Evolutionary conservation across 1,284 basidiomycete genomes (phyloP), one percentile per base, ranked within the genome.

Genomic region (Malassezia cuniculi): DNA sequence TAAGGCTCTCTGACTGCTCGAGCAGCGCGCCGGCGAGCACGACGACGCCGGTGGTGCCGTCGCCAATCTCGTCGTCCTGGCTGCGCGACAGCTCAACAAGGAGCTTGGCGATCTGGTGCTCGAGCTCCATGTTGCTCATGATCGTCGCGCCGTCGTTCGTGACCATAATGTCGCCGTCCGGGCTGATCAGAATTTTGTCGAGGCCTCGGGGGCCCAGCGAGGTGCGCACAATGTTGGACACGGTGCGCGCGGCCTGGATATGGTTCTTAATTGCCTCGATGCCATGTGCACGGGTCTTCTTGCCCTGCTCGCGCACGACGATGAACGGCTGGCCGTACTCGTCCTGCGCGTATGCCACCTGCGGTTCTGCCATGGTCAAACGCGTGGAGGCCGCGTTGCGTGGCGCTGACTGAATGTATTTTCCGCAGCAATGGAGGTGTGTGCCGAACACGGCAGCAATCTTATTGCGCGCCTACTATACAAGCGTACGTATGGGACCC

Each of bases 31-130:
- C 90, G 22, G 90, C 93, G 46, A 99, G 80, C 2, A 99, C 90
- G 19, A 95, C 90, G 47, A 99, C 90, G 69, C 90, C 93, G 24
- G 90, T 97, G 8, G 90, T 97, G 41, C 90, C 93, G 71, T 99
- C 90, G 33, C 93, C 90, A 68, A 99, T 93, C 73, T 99, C 90
- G 70, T 95, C 89, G 68, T 99, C 90, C 73, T 99, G 90, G 64
- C 83, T 87, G 73, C 89, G 89, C 34, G 85, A 89, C 31, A 95
- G 75, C 68, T 97, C 85, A 8, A 99, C 90, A 27, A 99, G 77
- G 30, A 99, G 77, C 71, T 93, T 95, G 45, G 90, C 90, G 63
- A 97, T 90, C 71, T 93, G 89, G 68, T 95, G 89, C 63, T 97
- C 90, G 34, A 97, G 86, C 71, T 95, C 52, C 54, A 60, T 60